Evolutionary conservation across 352 stramenopile genomes (phyloP).

Genomic region (Paralagenidium karlingii): DNA sequence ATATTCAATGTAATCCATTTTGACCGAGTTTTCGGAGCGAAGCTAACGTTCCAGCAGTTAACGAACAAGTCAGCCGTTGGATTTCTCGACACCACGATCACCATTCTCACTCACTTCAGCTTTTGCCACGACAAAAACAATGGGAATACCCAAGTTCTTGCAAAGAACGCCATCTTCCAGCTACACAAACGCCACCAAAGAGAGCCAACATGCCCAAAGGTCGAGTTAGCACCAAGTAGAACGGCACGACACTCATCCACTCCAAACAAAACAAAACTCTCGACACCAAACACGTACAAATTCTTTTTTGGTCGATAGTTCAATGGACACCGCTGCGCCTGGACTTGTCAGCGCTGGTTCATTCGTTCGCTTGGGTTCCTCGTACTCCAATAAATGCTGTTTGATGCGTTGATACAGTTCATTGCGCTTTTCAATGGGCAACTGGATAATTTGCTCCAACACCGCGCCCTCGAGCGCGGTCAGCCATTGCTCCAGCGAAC

Average conservation of each 20-base stretch:
- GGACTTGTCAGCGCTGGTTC: too few relatives aligned
- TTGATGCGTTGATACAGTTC: conserved; percentile 53
- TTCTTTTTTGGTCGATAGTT: conserved; percentile 33
- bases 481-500: conserved; percentile 64
- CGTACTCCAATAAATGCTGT: conserved; percentile 61
- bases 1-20: conserved; percentile 81
- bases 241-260: background rate
- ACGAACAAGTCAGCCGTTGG: background rate
- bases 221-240: background rate
- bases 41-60: conserved; percentile 14
- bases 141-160: conserved; percentile 66
- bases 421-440: conserved; percentile 27
- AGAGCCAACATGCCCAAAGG: background rate
- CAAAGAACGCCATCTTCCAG: conserved; percentile 65
- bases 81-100: background rate
- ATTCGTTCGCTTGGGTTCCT: too few relatives aligned
- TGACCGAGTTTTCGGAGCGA: conserved; percentile 63
- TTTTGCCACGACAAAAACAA: conserved; percentile 65
- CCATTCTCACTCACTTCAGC: conserved; percentile 41
- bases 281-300: conserved; percentile 56
- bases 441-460: conserved; percentile 55
- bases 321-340: conserved; percentile 30
- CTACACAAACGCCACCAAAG: conserved; percentile 8
- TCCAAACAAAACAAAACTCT: background rate
- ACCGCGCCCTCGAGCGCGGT: conserved; percentile 59